Evolutionary conservation across 208 protist genomes (phyloP).

Genomic region (Leishmania martiniquensis): DNA sequence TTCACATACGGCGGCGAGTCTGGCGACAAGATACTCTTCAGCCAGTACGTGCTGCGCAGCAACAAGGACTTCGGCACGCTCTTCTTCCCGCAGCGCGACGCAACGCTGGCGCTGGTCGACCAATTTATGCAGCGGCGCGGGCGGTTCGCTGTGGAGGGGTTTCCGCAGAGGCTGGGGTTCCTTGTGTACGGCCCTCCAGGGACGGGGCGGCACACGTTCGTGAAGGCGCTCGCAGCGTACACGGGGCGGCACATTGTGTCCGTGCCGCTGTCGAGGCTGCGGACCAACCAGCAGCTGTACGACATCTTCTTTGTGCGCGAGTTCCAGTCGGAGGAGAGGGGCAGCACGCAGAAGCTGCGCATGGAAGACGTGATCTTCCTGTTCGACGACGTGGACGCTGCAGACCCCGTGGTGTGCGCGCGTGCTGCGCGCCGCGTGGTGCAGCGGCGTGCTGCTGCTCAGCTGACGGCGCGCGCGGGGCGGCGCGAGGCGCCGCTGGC

Average conservation of each 20-base stretch:
- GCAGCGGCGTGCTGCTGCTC: constrained; percentile 28
- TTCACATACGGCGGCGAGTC: constrained; percentile 19
- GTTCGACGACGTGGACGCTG: constrained; percentile 83
- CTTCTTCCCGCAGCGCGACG: constrained; percentile 80
- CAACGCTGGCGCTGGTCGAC: constrained; percentile 76
- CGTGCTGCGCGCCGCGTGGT: constrained; percentile 45
- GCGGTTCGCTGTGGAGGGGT: constrained; percentile 83
- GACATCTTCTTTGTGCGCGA: constrained; percentile 87
- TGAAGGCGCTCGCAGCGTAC: constrained; percentile 99
- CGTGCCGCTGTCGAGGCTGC: constrained; percentile 68
- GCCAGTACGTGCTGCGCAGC: constrained; percentile 62
- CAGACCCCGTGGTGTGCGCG: constrained; percentile 68
- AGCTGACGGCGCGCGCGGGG: constrained; percentile 26
- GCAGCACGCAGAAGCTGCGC: constrained; percentile 32
- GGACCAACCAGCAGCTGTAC: constrained; percentile 91
- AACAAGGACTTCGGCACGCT: constrained; percentile 87
- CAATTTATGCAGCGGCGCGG: constrained; percentile 75
- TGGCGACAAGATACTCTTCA: not conserved
- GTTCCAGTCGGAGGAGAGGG: constrained; percentile 40
- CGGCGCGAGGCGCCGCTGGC: constrained; percentile 14
- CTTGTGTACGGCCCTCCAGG: constrained; percentile 98
- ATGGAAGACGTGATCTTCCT: constrained; percentile 89
- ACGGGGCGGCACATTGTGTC: constrained; percentile 93
- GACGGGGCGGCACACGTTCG: constrained; percentile 98
- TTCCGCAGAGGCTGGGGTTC: constrained; percentile 96